These are phyloP conservation scores for Lichtheimia hyalospora DNA, from an alignment of 371 early-diverging fungal genomes.

Conservation along the genomic window DNA sequence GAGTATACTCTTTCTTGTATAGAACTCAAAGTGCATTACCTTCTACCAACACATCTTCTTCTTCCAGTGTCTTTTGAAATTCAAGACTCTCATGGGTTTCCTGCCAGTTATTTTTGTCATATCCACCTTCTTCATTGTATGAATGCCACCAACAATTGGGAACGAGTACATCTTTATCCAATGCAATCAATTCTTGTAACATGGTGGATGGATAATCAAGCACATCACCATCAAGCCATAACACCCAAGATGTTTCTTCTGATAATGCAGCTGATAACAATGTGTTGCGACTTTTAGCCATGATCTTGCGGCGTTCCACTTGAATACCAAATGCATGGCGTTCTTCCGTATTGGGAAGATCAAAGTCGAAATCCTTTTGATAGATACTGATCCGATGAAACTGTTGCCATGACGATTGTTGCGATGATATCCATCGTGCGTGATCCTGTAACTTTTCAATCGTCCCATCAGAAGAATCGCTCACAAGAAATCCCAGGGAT, in stretches of 20 bases:
- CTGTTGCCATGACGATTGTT: conserved; percentile 24
- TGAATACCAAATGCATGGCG: conserved; percentile 62
- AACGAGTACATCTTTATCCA: conserved; percentile 59
- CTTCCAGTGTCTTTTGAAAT: conserved; percentile 43
- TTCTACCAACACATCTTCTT: conserved; percentile 26
- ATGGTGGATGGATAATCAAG: conserved; percentile 55
- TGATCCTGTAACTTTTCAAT: conserved; percentile 36
- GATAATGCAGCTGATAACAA: conserved; percentile 54
- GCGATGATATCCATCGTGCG: conserved; percentile 16
- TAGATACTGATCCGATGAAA: conserved; percentile 55
- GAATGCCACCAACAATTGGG: conserved; percentile 58
- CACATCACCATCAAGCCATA: conserved; percentile 76
- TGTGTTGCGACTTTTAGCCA: conserved; percentile 67
- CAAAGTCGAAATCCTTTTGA: conserved; percentile 58
- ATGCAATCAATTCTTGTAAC: conserved; percentile 50
- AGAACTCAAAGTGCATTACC: too few species aligned
- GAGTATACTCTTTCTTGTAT: background rate
- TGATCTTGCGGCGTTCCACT: conserved; percentile 53
- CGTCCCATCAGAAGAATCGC: conserved; percentile 47
- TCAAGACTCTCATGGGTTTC: conserved; percentile 55
- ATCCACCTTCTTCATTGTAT: conserved; percentile 42
- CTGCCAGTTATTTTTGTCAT: conserved; percentile 64
- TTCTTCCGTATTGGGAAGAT: conserved; percentile 48
- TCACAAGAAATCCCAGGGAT: conserved; percentile 68
- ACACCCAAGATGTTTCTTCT: conserved; percentile 65